phyloP scores from a whole-genome alignment of 176 grass and related monocot species.

The Carex parvula region DNA sequence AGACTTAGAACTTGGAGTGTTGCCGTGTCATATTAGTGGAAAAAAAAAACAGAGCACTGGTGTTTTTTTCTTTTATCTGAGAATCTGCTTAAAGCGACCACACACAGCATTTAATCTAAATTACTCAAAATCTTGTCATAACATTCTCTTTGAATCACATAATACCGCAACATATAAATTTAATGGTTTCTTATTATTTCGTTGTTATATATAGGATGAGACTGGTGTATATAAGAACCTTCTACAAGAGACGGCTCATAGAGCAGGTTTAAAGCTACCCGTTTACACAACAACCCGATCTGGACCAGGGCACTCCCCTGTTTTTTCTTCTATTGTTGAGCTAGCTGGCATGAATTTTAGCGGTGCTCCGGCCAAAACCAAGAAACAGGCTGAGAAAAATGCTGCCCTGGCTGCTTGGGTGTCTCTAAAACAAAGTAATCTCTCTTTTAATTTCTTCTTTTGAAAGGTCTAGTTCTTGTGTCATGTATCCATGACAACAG shows the following conservation, averaged over 20 bases:
- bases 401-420: slow-evolving; percentile 85
- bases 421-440: slow-evolving; percentile 70
- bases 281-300: slow-evolving; percentile 82
- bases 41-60: neutral
- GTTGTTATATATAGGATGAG: slow-evolving; percentile 56
- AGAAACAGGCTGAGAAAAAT: slow-evolving; percentile 98
- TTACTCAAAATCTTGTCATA: neutral
- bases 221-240: slow-evolving; percentile 97
- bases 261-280: slow-evolving; percentile 73
- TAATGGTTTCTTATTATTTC: neutral
- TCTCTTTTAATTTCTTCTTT: neutral
- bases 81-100: neutral
- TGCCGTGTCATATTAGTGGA: too few species aligned
- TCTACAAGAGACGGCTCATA: slow-evolving; percentile 82
- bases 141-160: neutral
- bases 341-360: slow-evolving; percentile 65
- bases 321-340: slow-evolving; percentile 72
- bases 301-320: slow-evolving; percentile 63
- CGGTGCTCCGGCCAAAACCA: slow-evolving; percentile 69
- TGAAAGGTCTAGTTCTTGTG: neutral
- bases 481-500: neutral
- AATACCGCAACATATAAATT: neutral
- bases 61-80: neutral
- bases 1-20: too few species aligned
- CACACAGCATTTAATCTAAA: neutral